These are phyloP conservation scores for Hirsutella minnesotensis DNA, from an alignment of 2,329 filamentous ascomycete species.

Conservation along the genomic window DNA sequence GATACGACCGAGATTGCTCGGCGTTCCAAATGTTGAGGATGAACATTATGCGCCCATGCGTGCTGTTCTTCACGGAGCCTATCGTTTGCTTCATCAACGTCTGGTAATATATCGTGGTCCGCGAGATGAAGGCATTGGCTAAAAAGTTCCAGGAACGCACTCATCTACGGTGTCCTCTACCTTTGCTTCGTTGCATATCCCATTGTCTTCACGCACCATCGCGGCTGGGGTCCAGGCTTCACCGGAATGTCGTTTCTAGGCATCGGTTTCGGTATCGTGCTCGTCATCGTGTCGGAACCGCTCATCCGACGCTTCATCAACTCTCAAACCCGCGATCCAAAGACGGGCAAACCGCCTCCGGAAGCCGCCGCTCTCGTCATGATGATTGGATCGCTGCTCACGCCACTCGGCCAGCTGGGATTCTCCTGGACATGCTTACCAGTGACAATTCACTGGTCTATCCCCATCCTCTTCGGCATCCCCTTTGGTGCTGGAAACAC, in stretches of 20 bases:
- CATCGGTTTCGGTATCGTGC: conserved; percentile 50
- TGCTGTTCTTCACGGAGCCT: conserved; percentile 68
- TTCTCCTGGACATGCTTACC: conserved; percentile 86
- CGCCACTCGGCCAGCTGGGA: conserved; percentile 68
- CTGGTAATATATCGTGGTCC: conserved; percentile 33
- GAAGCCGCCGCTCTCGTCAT: conserved; percentile 76
- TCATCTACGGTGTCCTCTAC: conserved; percentile 80
- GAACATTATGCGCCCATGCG: conserved; percentile 67
- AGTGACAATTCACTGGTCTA: conserved; percentile 66
- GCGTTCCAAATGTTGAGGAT: conserved; percentile 58
- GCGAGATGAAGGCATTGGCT: not conserved
- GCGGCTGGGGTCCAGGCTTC: conserved; percentile 65
- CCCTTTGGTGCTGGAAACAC: conserved; percentile 71
- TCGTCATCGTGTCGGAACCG: conserved; percentile 54
- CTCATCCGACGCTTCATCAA: conserved; percentile 70
- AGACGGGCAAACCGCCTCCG: conserved; percentile 60
- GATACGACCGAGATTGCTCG: conserved; percentile 60
- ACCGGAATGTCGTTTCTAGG: conserved; percentile 69
- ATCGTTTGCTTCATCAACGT: conserved; percentile 62
- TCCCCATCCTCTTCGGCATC: conserved; percentile 65
- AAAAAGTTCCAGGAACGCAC: conserved; percentile 46
- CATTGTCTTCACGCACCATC: conserved; percentile 62
- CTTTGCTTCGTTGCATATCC: conserved; percentile 88
- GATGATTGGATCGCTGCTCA: conserved; percentile 62
- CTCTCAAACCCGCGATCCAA: conserved; percentile 59